A percentile compares a stretch with the other conserved stretches of the same genome.
Conservation (phyloP, 2,329 filamentous ascomycete genomes). For the Calonectria hawksworthii region DNA sequence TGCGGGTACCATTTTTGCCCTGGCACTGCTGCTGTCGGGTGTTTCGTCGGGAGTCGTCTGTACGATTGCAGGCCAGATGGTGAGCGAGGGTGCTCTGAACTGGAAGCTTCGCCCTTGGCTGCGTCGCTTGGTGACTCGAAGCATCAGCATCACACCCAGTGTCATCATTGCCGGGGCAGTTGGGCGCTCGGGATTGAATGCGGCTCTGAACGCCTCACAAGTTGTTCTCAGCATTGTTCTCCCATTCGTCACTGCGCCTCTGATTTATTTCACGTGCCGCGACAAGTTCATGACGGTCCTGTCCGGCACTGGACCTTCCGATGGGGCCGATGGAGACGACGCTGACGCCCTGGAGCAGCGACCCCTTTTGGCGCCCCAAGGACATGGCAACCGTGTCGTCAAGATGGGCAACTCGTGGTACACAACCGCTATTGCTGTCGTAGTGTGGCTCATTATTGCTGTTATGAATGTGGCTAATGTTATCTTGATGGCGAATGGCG, state of each 20-base stretch:
- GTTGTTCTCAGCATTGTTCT: constrained; percentile 84
- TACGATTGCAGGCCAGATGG: constrained; percentile 92
- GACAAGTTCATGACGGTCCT: constrained; percentile 84
- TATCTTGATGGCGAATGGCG: constrained; percentile 68
- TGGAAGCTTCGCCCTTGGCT: constrained; percentile 85
- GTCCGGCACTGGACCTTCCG: constrained; percentile 53
- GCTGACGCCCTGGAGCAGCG: background rate
- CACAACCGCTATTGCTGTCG: constrained; percentile 65
- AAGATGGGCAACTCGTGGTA: constrained; percentile 83
- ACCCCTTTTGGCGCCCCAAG: background rate
- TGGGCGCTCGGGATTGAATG: constrained; percentile 77
- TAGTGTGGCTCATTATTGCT: constrained; percentile 81
- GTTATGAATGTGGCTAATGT: constrained; percentile 84
- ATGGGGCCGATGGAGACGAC: background rate
- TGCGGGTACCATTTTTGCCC: constrained; percentile 86
- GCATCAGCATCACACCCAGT: constrained; percentile 84
- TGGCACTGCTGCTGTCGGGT: constrained; percentile 85
- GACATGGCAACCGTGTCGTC: constrained; percentile 47
- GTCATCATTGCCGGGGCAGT: constrained; percentile 88
- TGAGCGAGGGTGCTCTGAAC: constrained; percentile 84
- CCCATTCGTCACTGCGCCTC: constrained; percentile 83
- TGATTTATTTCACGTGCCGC: constrained; percentile 88
- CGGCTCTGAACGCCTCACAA: constrained; percentile 81
- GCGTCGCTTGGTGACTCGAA: constrained; percentile 81
- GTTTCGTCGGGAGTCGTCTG: constrained; percentile 88